Percentiles rank a stretch among this genome's conserved stretches.
Evolutionary conservation across 2,329 filamentous ascomycete genomes (phyloP).

Genomic region (Neofusicoccum umdonicola): DNA sequence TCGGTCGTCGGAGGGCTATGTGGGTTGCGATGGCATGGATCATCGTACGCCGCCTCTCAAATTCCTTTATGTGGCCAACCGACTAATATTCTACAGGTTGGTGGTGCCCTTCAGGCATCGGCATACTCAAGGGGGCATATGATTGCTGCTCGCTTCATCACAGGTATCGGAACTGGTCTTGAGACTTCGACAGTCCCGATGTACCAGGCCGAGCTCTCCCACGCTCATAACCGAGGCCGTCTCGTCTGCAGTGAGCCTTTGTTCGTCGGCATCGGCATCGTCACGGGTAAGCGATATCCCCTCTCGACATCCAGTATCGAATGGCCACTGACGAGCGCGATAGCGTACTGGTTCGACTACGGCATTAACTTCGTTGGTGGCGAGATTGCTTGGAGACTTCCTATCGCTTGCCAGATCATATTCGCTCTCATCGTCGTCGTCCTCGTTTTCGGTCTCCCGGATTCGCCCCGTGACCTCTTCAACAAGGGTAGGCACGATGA

Average conservation of each 20-base stretch:
- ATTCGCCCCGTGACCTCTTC: slow-evolving; percentile 32
- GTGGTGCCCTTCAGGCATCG: slow-evolving; percentile 8
- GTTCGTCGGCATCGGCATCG: slow-evolving; percentile 49
- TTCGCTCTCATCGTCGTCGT: slow-evolving; percentile 44
- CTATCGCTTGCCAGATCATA: slow-evolving; percentile 51
- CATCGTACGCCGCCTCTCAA: not conserved
- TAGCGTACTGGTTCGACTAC: slow-evolving; percentile 52
- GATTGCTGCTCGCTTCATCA: slow-evolving; percentile 52
- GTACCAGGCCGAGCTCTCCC: slow-evolving; percentile 54
- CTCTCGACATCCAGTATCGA: not conserved
- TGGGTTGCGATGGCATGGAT: slow-evolving; percentile 21
- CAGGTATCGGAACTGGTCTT: slow-evolving; percentile 55
- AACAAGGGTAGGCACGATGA: slow-evolving; percentile 44
- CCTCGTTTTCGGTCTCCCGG: slow-evolving; percentile 38
- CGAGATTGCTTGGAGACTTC: slow-evolving; percentile 46
- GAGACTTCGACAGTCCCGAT: slow-evolving; percentile 55
- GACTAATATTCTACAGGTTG: not conserved
- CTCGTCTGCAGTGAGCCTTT: slow-evolving; percentile 56
- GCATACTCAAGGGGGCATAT: slow-evolving; percentile 38
- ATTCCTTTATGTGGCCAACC: not conserved
- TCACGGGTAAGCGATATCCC: slow-evolving; percentile 29
- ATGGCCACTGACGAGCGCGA: slow-evolving; percentile 24
- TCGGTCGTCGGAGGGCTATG: slow-evolving; percentile 45
- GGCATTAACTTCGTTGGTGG: slow-evolving; percentile 42
- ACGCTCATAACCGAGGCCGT: slow-evolving; percentile 57